These are phyloP conservation scores for Fusarium denticulatum DNA, from an alignment of 2,329 filamentous ascomycete genomes.

Conservation along the genomic window DNA sequence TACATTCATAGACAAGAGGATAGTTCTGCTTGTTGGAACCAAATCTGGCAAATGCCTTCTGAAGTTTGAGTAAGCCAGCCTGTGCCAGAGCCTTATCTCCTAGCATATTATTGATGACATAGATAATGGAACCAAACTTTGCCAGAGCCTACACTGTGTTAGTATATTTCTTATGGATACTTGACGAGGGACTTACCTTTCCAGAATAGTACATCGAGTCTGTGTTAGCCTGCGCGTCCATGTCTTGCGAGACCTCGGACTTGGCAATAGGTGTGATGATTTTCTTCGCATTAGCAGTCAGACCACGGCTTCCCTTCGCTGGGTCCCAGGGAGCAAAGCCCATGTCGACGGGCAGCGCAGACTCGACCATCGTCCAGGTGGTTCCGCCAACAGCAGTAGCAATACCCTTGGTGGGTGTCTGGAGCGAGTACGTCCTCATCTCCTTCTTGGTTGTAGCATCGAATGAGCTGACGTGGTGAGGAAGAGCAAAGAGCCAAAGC, in stretches of 20 bases:
- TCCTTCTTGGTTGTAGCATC: conserved; percentile 63
- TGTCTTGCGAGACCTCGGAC: conserved; percentile 80
- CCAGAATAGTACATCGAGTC: conserved; percentile 95
- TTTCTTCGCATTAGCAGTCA: conserved; percentile 66
- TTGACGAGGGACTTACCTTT: conserved; percentile 63
- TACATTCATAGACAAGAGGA: conserved; percentile 72
- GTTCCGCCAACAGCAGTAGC: conserved; percentile 77
- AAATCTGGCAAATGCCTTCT: conserved; percentile 73
- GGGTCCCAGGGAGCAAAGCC: conserved; percentile 83
- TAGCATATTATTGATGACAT: conserved; percentile 71
- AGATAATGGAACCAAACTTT: conserved; percentile 78
- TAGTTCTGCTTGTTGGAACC: conserved; percentile 73
- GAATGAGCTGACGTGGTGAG: conserved; percentile 85
- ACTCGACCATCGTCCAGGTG: conserved; percentile 81
- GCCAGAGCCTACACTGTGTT: conserved; percentile 65
- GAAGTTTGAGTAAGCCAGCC: conserved; percentile 68
- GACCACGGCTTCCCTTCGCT: conserved; percentile 55
- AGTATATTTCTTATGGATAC: not conserved
- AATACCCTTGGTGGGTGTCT: conserved; percentile 86
- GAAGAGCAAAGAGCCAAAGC: conserved; percentile 86
- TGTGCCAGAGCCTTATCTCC: conserved; percentile 66
- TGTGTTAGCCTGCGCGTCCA: conserved; percentile 75
- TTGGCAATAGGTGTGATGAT: conserved; percentile 70
- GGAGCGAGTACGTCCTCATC: conserved; percentile 68
- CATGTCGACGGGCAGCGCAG: conserved; percentile 76